A percentile compares a stretch with the other conserved stretches of the same genome.
These are phyloP conservation scores for Pseudoscleropodium purum DNA, from an alignment of 225 moss, liverwort and hornwort species.

Conservation along the genomic window DNA sequence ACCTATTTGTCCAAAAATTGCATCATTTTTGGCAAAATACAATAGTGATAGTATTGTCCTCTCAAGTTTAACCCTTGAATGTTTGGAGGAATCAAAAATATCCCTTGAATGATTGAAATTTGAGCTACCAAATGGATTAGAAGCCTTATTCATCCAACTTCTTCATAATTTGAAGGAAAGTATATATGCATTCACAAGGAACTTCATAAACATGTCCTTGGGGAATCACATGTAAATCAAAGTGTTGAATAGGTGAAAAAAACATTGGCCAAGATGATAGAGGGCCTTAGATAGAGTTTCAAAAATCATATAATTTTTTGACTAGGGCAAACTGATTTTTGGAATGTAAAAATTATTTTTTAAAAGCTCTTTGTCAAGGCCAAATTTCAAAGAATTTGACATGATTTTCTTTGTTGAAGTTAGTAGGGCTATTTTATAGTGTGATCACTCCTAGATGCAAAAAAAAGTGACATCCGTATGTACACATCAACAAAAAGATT, in stretches of 20 bases:
- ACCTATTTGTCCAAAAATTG: no score
- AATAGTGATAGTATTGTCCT: no score
- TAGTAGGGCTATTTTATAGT: neutral
- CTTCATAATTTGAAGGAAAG: no score
- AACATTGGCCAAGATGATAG: neutral
- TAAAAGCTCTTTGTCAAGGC: no score
- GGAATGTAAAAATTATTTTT: no score
- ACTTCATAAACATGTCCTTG: neutral
- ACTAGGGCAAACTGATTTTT: neutral
- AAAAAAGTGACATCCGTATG: accelerated
- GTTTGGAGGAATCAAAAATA: neutral
- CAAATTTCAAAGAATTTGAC: neutral
- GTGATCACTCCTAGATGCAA: accelerated
- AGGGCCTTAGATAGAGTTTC: neutral
- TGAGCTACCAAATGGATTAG: neutral
- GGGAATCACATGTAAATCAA: neutral
- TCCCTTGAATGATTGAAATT: neutral
- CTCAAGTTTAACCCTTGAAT: no score
- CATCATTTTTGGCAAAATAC: no score
- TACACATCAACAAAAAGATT: neutral
- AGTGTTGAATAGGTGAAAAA: neutral
- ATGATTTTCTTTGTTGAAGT: neutral
- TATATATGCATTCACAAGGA: neutral
- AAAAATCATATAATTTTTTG: neutral
- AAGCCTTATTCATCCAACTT: no score